Evolutionary conservation across 192 early-diverging fungal species (phyloP), one percentile per base, ranked within the genome.

Genomic region (Chytriomyces hyalinus): DNA sequence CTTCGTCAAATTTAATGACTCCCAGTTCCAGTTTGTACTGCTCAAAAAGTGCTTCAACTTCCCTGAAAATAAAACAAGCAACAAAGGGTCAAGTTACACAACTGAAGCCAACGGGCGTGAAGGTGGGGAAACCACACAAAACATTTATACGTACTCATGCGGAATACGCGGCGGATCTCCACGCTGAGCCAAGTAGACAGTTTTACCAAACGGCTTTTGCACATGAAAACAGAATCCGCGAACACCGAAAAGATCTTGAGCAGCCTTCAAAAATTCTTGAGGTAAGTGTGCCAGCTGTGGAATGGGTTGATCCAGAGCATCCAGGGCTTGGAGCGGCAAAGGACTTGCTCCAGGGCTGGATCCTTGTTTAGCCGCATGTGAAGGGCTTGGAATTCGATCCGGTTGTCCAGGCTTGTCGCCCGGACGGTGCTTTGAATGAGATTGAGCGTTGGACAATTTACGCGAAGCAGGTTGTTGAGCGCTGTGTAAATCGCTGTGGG

Each of bases 181-280:
- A 11, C 76, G 65, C 11, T 20, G 51, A 8, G 76, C 76, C 9
- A 77, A 20, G 70, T 59, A 77, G 10, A 77, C 50, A 8, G 22
- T 51, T 22, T 22, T 43, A 48, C 57, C 59, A 15, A 51, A 49
- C 9, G 65, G 65, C 20, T 61, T 60, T 5, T 49, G 59, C 9
- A 68, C 67, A 59, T 77, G 76, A 49, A 61, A 77, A 43, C 65
- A 66, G 22, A 77, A 61, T n/a, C 22, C 45, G 43, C 71, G 71
- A 6, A 45, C 65, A n/a, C 70, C 70, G 49, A 77, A 70, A 6
- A 60, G 17, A 15, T 61, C 65, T 45, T 61, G 53, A 22, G 70
- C 44, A 17, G 57, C 76, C 46, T 61, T 68, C 28, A 77, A 53
- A 48, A 77, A 77, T 6, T 49, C 36, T 24, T 68, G 76, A 26